These are phyloP conservation scores for Penicillium argentinense DNA, from an alignment of 495 filamentous ascomycete species.

Conservation along the genomic window DNA sequence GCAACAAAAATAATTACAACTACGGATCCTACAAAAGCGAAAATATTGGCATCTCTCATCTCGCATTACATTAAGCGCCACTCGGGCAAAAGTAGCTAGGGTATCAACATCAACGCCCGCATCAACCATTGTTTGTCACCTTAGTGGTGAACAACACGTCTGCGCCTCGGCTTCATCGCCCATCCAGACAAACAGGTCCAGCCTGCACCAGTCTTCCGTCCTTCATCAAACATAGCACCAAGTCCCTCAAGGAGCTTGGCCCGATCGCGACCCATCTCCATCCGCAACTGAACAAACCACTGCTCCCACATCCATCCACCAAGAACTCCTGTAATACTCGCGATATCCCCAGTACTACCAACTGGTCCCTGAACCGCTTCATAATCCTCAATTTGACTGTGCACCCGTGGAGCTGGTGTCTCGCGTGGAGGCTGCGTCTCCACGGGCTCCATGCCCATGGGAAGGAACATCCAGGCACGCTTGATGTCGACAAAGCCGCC, in stretches of 20 bases:
- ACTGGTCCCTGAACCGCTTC: conserved; percentile 65
- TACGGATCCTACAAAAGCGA: no score
- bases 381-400: conserved; percentile 48
- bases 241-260: conserved; percentile 73
- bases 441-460: conserved; percentile 68
- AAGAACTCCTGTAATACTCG: conserved; percentile 74
- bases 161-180: conserved; percentile 73
- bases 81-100: conserved; percentile 17
- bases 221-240: conserved; percentile 80
- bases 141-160: conserved; percentile 4
- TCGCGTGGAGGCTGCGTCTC: conserved; percentile 44
- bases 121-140: conserved; percentile 3
- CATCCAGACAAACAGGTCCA: conserved; percentile 87
- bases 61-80: conserved; percentile 26
- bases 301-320: conserved; percentile 95
- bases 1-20: no score
- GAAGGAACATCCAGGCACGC: conserved; percentile 86
- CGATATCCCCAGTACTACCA: conserved; percentile 71
- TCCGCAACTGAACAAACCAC: conserved; percentile 85
- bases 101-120: conserved; percentile 6
- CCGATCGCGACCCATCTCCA: conserved; percentile 72
- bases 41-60: conserved; percentile 12
- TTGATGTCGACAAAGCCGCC: conserved; percentile 77
- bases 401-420: conserved; percentile 54
- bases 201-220: conserved; percentile 71